Evolutionary conservation across 2,329 filamentous ascomycete species (phyloP).

Genomic region (Cytospora leucostoma): DNA sequence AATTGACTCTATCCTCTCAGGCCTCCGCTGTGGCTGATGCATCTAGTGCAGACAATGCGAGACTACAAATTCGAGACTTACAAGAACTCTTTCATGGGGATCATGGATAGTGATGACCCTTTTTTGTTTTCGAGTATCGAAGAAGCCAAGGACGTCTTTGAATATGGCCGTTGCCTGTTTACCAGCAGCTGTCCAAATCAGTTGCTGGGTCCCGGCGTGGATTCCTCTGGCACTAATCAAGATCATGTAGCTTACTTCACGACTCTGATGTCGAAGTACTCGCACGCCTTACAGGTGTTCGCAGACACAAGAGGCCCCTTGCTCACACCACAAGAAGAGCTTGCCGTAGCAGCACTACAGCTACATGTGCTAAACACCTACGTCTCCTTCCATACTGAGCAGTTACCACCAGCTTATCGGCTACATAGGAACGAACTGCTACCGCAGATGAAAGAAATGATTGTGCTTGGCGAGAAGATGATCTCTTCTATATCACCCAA

Average conservation of each 20-base stretch:
- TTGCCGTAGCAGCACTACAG: slow-evolving; percentile 1
- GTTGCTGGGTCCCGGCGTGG: no score
- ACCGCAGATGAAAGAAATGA: neutral
- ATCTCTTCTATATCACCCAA: neutral
- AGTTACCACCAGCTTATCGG: neutral
- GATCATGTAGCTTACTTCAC: neutral
- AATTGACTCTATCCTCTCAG: neutral
- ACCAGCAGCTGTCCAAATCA: neutral
- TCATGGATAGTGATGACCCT: neutral
- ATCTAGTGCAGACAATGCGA: neutral
- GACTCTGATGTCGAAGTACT: neutral
- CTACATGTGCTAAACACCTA: slow-evolving; percentile 6
- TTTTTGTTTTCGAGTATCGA: neutral
- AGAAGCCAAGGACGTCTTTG: neutral
- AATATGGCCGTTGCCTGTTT: neutral
- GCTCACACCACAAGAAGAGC: neutral
- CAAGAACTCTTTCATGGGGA: neutral
- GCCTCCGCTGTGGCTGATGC: neutral
- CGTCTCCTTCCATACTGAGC: neutral
- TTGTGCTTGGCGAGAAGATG: neutral
- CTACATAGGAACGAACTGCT: neutral
- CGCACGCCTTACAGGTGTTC: neutral
- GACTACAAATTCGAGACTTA: neutral
- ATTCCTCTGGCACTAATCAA: neutral
- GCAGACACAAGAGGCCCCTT: neutral